Evolutionary conservation across 768 basidiomycete genomes (phyloP), one percentile per base, ranked within the genome.

Genomic region (Porpolomopsis calyptriformis): DNA sequence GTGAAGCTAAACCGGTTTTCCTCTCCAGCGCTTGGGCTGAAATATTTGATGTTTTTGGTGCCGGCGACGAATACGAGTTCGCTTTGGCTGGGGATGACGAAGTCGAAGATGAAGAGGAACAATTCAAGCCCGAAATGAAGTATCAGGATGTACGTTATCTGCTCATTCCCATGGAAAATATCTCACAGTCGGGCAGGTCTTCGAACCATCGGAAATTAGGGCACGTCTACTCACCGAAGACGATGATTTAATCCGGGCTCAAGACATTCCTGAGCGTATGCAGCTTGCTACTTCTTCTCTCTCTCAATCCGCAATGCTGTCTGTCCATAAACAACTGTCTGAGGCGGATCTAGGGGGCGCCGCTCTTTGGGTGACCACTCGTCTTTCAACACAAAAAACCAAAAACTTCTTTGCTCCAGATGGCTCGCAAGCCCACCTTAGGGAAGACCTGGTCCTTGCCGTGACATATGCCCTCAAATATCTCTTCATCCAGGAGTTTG

Each of bases 1-100:
- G 22, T 29, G 37, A 43, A 45, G 23, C 7, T 33, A 14, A 43
- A 37, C 25, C 49, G 46, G 49, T 57, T 53, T 47, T 26, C n/a
- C 36, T 4, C 47, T 51, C 51, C 2, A 94, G 90, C 56, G 84
- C 90, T 22, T 96, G 91, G 90, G 84, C 87, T 39, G 96, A 97
- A 64, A 85, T 98, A 22, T 83, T 86, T 50, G 93, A 90, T 48
- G 89, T 98, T 1, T 99, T 99, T 53, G 96, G 96, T 26, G 87
- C 93, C 52, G 96, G 96, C 5, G 82, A 85, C 55, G 93, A 98
- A 53, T 99, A 94, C 60, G 91, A 91, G 54, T 93, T 89, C 85
- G 93, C 93, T 10, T 62, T 99, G 37, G 82, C 70, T 38, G 89
- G 82, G 4, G 93, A 93, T 24, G 87, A 89, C 2, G 78, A 84